Evolutionary conservation across 805 yeast species (phyloP), one percentile per base, ranked within the genome.

Genomic region (Starmerella apis): DNA sequence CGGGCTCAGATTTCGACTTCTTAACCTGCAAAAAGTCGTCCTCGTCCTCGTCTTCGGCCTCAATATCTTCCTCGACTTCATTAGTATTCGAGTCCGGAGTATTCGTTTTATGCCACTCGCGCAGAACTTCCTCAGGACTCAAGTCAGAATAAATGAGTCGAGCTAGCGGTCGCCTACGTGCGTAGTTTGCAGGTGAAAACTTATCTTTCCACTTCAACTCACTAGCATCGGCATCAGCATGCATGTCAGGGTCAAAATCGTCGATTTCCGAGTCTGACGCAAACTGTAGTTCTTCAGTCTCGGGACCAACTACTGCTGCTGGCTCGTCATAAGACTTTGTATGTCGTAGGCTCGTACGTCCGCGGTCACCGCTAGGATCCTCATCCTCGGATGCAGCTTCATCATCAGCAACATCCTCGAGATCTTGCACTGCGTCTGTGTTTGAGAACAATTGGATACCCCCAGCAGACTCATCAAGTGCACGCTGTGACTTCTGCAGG

Each of bases 121-220:
- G 45, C 11, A 61, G 46, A 7, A 65, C 60, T 22, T 65, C 67
- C 2, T 68, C 71, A 0, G 96, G 88, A 11, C 86, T 72, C 57
- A 85, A 82, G 50, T 81, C 79, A 77, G 83, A 73, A 65, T 92
- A 90, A 4, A 92, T 69, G 49, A 90, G 68, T 61, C 83, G 85
- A 58, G 81, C 80, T 54, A 90, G 77, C 64, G 90, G 85, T 88
- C 94, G 85, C 76, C 59, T 68, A 72, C 62, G 66, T 70, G 51
- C 68, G 62, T 4, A 75, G 56, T n/a, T 81, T 76, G 54, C 76
- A 71, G 51, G 84, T 69, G 58, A 74, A 79, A 4, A 78, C 35
- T 50, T 51, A 23, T 53, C 55, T 53, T 56, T 58, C 60, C 61
- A 55, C n/a, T 53, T 51, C 14, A 50, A 51, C 32, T 53, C 69